Base-by-base conservation (phyloP, 176 grass and related monocot genomes). In the Cocos nucifera region DNA sequence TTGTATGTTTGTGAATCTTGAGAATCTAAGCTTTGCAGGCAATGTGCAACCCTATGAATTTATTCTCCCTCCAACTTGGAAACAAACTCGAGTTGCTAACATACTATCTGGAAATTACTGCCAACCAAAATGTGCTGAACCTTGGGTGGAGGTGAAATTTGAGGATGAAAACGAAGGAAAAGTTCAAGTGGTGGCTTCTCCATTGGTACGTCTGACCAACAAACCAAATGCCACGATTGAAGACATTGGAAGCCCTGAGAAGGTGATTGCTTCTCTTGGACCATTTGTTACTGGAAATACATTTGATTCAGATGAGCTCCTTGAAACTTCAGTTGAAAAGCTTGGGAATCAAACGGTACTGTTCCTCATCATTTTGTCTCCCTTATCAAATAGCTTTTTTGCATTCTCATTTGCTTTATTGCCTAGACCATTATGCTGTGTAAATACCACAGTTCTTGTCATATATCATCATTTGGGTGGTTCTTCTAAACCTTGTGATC, bases 71-170 rank as follows among this genome's bases (percentile, higher is more conserved):
- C 92, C 84, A 22, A 85, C 80, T 4, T 97, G 92, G 87, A 97
- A 97, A 65, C 92, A 97, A 74, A 63, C 76, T 52, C 69, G 92
- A 14, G 77, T 97, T 15, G 87, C 92, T 57, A 97, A 97, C 78
- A 91, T 91, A 71, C 81, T 97, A 51, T 97, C 92, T 4, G 92
- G 92, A 27, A 97, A 88, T 59, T 97, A 97, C 75, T 97, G 92
- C 81, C 92, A 97, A 63, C 92, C 87, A 57, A 97, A 97, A 69
- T 97, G 87, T 32, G 87, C 92, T 1, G 92, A 97, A 72, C 92
- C 92, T 2, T 97, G 92, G 92, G 86, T 97, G 61, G 92, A 97
- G 83, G 92, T 91, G 62, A 97, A 97, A 76, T 97, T 97, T 66
- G 87, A 97, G 74, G 81, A 91, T 54, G 92, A 85, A 56, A 91